These are phyloP conservation scores for Boletus sp. DNA, from an alignment of 768 basidiomycete genomes.

Conservation along the genomic window DNA sequence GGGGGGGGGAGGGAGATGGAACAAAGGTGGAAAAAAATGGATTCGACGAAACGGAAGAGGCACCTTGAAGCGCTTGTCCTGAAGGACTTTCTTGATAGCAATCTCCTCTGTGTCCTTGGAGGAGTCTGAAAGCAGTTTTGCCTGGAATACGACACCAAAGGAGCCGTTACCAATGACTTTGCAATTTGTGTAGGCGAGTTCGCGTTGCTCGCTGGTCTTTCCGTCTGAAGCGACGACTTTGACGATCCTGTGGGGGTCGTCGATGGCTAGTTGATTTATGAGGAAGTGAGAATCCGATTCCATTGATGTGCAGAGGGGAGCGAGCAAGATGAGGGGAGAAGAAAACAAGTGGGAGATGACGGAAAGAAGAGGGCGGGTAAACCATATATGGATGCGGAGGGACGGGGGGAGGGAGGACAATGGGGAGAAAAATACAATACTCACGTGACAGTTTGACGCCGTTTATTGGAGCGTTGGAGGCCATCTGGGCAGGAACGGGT, in stretches of 20 bases:
- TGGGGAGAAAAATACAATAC: slow-evolving; percentile 42
- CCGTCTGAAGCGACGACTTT: slow-evolving; percentile 95
- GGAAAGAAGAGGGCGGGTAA: slow-evolving; percentile 21
- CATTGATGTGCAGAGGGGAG: slow-evolving; percentile 19
- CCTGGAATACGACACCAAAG: slow-evolving; percentile 98
- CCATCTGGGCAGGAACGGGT: slow-evolving; percentile 43
- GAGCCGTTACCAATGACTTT: slow-evolving; percentile 99
- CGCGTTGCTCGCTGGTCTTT: slow-evolving; percentile 83
- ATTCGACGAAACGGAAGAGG: slow-evolving; percentile 22
- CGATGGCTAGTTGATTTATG: slow-evolving; percentile 56
- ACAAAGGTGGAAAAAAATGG: slow-evolving; percentile 2
- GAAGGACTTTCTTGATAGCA: slow-evolving; percentile 99
- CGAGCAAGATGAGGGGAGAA: slow-evolving; percentile 34
- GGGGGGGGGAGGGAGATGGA: not conserved
- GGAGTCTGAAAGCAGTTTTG: slow-evolving; percentile 69
- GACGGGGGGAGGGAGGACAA: slow-evolving; percentile 15
- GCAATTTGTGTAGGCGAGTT: slow-evolving; percentile 93
- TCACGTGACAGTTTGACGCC: slow-evolving; percentile 83
- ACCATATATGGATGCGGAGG: slow-evolving; percentile 29
- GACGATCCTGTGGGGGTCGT: slow-evolving; percentile 96
- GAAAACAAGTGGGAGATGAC: slow-evolving; percentile 33
- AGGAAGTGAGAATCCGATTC: slow-evolving; percentile 24
- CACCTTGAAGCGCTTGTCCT: slow-evolving; percentile 99
- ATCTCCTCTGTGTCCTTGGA: slow-evolving; percentile 77
- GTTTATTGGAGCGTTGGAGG: slow-evolving; percentile 79